phyloP scores from a whole-genome alignment of 139 green algal genomes.

The Chlamydomonas sp. region DNA sequence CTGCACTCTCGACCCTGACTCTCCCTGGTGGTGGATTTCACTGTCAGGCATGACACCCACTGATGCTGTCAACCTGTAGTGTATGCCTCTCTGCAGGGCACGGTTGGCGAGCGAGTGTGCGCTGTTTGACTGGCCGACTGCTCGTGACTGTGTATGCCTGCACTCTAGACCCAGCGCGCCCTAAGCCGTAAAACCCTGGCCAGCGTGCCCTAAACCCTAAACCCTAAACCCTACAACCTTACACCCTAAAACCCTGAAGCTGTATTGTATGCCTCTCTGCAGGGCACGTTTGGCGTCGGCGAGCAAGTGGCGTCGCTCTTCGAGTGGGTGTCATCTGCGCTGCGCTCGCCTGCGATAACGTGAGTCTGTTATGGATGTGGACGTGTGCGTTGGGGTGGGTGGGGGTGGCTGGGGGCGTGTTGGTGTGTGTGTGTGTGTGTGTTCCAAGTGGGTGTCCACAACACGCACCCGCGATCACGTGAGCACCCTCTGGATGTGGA shows the following conservation, averaged over 20 bases:
- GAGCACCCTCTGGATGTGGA: too few relatives aligned
- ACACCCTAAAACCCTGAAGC: too few relatives aligned
- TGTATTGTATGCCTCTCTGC: too few relatives aligned
- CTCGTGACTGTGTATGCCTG: not conserved
- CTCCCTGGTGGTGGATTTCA: too few relatives aligned
- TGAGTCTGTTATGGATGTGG: too few relatives aligned
- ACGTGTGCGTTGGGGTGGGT: too few relatives aligned
- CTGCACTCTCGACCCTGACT: not conserved
- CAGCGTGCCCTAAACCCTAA: not conserved
- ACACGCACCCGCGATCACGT: too few relatives aligned
- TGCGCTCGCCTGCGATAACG: conserved; percentile 37
- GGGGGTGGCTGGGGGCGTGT: too few relatives aligned
- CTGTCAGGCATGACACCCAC: not conserved
- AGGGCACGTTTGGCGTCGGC: conserved; percentile 52
- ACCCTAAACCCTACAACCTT: too few relatives aligned
- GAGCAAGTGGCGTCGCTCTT: conserved; percentile 53
- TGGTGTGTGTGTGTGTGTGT: too few relatives aligned
- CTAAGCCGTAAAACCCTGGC: not conserved
- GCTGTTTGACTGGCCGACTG: not conserved
- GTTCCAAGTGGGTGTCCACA: too few relatives aligned
- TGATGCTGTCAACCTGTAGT: not conserved
- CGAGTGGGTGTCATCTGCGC: conserved; percentile 56
- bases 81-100: not conserved
- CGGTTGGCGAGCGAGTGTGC: not conserved
- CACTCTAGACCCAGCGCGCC: not conserved